phyloP scores from a whole-genome alignment of 306 rosid species.

The Luffa aegyptiaca region DNA sequence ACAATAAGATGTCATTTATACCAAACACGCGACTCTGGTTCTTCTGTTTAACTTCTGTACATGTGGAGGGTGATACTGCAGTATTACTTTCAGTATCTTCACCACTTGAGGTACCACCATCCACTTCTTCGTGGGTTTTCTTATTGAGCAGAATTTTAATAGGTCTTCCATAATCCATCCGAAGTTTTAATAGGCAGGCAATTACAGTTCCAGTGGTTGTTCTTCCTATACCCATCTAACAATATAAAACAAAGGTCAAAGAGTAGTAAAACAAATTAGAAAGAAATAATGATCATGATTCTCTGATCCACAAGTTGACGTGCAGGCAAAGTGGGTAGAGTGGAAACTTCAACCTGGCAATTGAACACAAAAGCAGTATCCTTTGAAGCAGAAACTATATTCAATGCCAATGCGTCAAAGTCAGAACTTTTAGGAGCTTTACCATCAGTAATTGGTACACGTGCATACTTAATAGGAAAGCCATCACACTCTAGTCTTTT shows the following conservation, averaged over 20 bases:
- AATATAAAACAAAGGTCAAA: conserved; percentile 14
- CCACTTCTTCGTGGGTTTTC: conserved; percentile 33
- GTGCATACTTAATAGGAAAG: conserved; percentile 83
- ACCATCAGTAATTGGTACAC: conserved; percentile 89
- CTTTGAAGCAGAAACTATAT: conserved; percentile 68
- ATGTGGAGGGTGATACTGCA: conserved; percentile 19
- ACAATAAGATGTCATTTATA: conserved; percentile 76
- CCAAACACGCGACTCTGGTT: conserved; percentile 58
- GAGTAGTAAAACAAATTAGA: conserved; percentile 15
- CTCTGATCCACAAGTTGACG: conserved; percentile 1
- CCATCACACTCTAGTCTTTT: conserved; percentile 61
- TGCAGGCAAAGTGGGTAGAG: conserved; percentile 14
- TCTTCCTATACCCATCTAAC: conserved; percentile 90
- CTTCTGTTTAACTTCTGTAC: conserved; percentile 27
- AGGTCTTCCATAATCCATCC: conserved; percentile 76
- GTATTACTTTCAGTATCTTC: conserved; percentile 42
- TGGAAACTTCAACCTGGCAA: conserved; percentile 55
- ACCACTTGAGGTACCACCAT: conserved; percentile 65
- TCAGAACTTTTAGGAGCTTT: conserved; percentile 93
- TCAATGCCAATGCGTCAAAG: conserved; percentile 55
- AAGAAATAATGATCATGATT: conserved; percentile 2
- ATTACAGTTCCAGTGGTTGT: conserved; percentile 91
- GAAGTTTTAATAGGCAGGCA: conserved; percentile 84
- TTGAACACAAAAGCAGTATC: conserved; percentile 83
- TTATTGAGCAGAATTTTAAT: conserved; percentile 51